Evolutionary conservation across 345 rosid species (phyloP), one percentile per base, ranked within the genome.

Genomic region (Citrus mangshanensis): DNA sequence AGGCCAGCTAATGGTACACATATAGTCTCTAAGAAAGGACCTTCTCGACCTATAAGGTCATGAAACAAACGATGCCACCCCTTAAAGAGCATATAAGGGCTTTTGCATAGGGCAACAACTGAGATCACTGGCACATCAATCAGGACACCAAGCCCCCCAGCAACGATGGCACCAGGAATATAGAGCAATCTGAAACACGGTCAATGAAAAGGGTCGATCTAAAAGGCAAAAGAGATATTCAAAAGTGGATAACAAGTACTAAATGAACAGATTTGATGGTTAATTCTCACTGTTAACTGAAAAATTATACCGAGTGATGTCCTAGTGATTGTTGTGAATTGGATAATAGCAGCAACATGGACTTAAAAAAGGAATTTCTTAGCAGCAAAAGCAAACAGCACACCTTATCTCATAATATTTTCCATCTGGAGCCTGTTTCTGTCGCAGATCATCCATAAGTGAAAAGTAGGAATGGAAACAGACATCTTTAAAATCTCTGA

Each of bases 1-100:
- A 96, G 98, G 67, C 98, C 98, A 14, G 98, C 99, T 32, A 94
- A 91, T 77, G 99, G 99, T 42, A 96, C 98, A 77, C 99, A 96
- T 86, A 96, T 89, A 59, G 98, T 93, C 85, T 96, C 99, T 86
- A 96, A 86, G 85, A 94, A 96, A 40, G 99, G 99, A 68, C 99
- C 99, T 87, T 96, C 98, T 59, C 99, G 92, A 42, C 99, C 99
- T 34, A 91, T 83, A 32, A 96, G 91, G 76, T 96, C 99, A 5
- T 91, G 97, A 87, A 92, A 93, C 81, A 96, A 77, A 74, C 97
- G 95, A 79, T 88, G 94, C 99, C 98, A 96, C 28, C 99, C 99
- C 82, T 91, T 96, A 78, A 94, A 90, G 69, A 96, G 86, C 98
- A 96, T 96, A 84, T 88, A 93, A 69, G 95, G 93, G 82, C 98